These are phyloP conservation scores for Cydonia oblonga DNA, from an alignment of 331 rosid genomes.

Conservation along the genomic window DNA sequence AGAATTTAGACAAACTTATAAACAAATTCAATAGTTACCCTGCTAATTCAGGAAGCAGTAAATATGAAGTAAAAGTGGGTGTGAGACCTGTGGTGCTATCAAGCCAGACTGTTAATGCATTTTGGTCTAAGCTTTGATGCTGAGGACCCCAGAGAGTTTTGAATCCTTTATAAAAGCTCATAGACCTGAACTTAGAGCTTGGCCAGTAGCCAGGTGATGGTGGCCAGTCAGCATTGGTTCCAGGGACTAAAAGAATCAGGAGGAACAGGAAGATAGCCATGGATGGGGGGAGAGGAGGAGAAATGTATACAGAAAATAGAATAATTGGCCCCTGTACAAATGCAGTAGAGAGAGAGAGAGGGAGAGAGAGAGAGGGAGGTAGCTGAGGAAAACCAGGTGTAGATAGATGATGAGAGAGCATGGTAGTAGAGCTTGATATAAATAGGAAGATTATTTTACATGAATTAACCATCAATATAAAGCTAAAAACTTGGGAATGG, in stretches of 20 bases:
- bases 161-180: slow-evolving; percentile 57
- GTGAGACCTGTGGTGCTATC: slow-evolving; percentile 60
- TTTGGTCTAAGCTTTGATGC: slow-evolving; percentile 52
- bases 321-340: slow-evolving; percentile 31
- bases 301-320: slow-evolving; percentile 26
- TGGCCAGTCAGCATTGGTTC: slow-evolving; percentile 63
- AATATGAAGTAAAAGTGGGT: not conserved
- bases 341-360: slow-evolving; percentile 7
- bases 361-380: slow-evolving; percentile 7
- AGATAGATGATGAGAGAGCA: slow-evolving; percentile 18
- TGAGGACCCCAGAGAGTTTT: slow-evolving; percentile 84
- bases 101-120: slow-evolving; percentile 77
- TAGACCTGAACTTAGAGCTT: slow-evolving; percentile 55
- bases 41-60: not conserved
- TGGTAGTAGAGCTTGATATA: slow-evolving; percentile 40
- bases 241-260: slow-evolving; percentile 34
- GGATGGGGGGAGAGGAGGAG: slow-evolving; percentile 1
- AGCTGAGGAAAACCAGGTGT: slow-evolving; percentile 16
- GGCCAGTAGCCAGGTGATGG: slow-evolving; percentile 94
- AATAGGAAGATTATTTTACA: slow-evolving; percentile 24
- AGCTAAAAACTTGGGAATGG: not conserved
- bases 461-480: not conserved
- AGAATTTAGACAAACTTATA: not conserved
- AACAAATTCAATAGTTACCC: not conserved
- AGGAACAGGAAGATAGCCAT: slow-evolving; percentile 48